Percentiles rank a stretch among this genome's conserved stretches.
These are phyloP conservation scores for Calonectria ilicicola DNA, from an alignment of 2,329 filamentous ascomycete genomes.

Conservation along the genomic window DNA sequence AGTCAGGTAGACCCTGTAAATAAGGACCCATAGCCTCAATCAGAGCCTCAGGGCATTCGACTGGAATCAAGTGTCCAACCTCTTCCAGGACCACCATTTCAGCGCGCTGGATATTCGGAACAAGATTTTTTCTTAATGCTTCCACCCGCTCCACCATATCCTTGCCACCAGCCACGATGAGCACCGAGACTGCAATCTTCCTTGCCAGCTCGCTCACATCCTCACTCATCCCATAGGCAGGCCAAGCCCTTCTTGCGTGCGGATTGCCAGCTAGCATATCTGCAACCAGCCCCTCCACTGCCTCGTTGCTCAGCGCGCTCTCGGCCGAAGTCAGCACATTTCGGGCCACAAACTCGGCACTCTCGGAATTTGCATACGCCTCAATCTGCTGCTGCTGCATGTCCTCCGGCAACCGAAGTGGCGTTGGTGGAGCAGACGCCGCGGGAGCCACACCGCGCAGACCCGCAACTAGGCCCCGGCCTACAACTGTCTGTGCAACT, in stretches of 20 bases:
- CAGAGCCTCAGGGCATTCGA: neutral
- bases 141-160: neutral
- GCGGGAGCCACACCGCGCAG: conserved; percentile 15
- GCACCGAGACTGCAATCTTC: neutral
- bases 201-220: neutral
- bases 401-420: conserved; percentile 3
- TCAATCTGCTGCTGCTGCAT: conserved; percentile 24
- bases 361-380: conserved; percentile 1
- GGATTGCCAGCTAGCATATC: conserved; percentile 21
- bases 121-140: neutral
- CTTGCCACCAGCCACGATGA: neutral
- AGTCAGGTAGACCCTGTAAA: neutral
- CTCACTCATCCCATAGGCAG: conserved; percentile 18
- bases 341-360: conserved; percentile 11
- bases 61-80: neutral
- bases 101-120: neutral
- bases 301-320: neutral
- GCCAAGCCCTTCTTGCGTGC: conserved; percentile 14
- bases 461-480: neutral
- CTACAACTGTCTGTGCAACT: conserved; percentile 15
- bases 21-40: neutral
- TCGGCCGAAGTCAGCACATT: conserved; percentile 3
- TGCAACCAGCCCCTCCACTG: neutral
- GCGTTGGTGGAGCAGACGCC: conserved; percentile 17
- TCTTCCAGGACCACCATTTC: neutral